phyloP scores from a whole-genome alignment of 2,329 filamentous ascomycete species.

The Penicillium sp. region DNA sequence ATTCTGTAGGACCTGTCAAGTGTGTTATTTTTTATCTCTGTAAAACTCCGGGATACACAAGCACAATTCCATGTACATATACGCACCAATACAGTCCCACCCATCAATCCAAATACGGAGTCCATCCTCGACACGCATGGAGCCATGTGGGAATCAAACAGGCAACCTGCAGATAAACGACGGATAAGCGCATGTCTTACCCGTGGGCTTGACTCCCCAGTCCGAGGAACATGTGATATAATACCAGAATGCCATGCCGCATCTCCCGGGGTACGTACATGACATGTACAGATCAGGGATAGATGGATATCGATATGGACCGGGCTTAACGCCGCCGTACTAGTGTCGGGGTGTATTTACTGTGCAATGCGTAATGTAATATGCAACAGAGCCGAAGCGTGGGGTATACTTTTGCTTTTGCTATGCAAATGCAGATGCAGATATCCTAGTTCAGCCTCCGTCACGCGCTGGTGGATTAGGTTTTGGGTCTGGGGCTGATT shows the following conservation, averaged over 20 bases:
- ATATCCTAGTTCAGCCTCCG: background rate
- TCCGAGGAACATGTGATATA: background rate
- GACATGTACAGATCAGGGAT: background rate
- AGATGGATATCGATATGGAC: background rate
- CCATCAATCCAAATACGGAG: background rate
- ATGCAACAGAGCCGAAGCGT: background rate
- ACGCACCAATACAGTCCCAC: background rate
- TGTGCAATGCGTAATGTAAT: background rate
- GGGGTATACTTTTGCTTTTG: background rate
- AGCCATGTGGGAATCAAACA: constrained; percentile 5
- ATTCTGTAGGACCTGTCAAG: too few relatives aligned
- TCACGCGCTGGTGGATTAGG: background rate
- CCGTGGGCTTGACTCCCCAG: background rate
- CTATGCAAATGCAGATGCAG: background rate
- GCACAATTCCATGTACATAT: background rate
- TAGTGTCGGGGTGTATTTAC: background rate
- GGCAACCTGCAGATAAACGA: constrained; percentile 2
- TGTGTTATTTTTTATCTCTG: background rate
- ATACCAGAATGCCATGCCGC: background rate
- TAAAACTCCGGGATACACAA: background rate
- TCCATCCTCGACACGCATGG: background rate
- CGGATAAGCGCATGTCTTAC: constrained; percentile 3
- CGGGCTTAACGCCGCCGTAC: background rate
- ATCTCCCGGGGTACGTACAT: background rate
- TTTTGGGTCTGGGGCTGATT: background rate